Evolutionary conservation across 169 alveolate species (phyloP).

Genomic region (Eimeria maxima): DNA sequence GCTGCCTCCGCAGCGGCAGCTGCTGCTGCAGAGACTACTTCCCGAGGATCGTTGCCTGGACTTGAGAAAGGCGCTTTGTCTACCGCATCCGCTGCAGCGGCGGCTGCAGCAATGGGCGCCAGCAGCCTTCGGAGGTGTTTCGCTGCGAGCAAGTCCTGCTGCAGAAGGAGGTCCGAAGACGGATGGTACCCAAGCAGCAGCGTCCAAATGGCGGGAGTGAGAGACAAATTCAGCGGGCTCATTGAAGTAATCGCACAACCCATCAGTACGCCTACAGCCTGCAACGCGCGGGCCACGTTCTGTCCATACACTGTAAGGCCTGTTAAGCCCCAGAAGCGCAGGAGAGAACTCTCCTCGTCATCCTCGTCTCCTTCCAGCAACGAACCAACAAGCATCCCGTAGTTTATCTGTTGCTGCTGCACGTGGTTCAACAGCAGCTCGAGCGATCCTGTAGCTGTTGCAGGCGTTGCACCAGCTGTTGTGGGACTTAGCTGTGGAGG

Average conservation of each 20-base stretch:
- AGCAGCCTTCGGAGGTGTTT: constrained; percentile 55
- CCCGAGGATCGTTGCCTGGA: neutral
- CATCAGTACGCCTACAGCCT: constrained; percentile 51
- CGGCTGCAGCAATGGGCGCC: constrained; percentile 38
- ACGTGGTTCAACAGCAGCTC: too few relatives aligned
- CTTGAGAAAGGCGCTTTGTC: neutral
- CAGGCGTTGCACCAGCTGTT: neutral
- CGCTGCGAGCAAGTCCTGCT: constrained; percentile 66
- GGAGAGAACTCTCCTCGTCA: neutral
- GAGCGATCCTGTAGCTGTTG: too few relatives aligned
- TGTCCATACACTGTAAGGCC: constrained; percentile 26
- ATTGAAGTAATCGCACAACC: constrained; percentile 58
- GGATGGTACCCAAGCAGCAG: constrained; percentile 53
- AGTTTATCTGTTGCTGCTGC: neutral
- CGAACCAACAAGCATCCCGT: neutral
- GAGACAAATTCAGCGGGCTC: constrained; percentile 73
- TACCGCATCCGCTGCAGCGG: too few relatives aligned
- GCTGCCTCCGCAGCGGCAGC: too few relatives aligned
- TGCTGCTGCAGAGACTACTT: neutral
- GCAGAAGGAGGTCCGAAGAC: constrained; percentile 14
- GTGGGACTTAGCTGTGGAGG: neutral
- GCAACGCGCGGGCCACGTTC: constrained; percentile 1
- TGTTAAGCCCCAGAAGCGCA: constrained; percentile 13
- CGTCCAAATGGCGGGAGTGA: constrained; percentile 72
- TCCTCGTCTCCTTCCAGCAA: neutral